phyloP scores from a whole-genome alignment of 768 basidiomycete species.

The Lactarius hengduanensis region DNA sequence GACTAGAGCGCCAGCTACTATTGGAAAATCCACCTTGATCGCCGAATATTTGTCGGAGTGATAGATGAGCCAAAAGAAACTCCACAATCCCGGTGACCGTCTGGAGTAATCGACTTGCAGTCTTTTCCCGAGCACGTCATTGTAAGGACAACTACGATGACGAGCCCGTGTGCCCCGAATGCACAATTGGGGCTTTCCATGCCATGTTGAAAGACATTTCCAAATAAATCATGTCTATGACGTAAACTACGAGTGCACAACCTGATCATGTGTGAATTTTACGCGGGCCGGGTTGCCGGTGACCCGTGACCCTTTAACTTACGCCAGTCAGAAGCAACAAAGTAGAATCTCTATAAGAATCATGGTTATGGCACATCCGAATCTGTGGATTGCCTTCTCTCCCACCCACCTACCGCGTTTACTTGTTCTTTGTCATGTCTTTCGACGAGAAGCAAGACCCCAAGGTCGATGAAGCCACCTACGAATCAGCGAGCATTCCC shows the following conservation, averaged over 20 bases:
- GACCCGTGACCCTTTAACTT: not conserved
- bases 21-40: not conserved
- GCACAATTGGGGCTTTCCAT: not conserved
- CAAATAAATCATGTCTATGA: too few relatives aligned
- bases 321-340: not conserved
- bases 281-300: not conserved
- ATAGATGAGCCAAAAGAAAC: not conserved
- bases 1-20: not conserved
- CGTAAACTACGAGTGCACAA: too few relatives aligned
- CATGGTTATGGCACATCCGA: not conserved
- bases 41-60: not conserved
- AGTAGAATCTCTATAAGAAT: not conserved
- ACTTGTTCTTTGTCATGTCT: not conserved
- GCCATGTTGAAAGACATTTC: too few relatives aligned
- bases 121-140: too few relatives aligned
- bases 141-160: too few relatives aligned
- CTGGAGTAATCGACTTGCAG: not conserved
- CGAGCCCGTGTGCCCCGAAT: too few relatives aligned
- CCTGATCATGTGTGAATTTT: too few relatives aligned
- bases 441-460: conserved; percentile 12
- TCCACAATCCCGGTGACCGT: not conserved
- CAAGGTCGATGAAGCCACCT: not conserved
- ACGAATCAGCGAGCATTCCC: not conserved
- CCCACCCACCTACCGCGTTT: not conserved
- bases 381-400: not conserved